These are phyloP conservation scores for Plenodomus tracheiphilus DNA, from an alignment of 2,329 filamentous ascomycete genomes.

Conservation along the genomic window DNA sequence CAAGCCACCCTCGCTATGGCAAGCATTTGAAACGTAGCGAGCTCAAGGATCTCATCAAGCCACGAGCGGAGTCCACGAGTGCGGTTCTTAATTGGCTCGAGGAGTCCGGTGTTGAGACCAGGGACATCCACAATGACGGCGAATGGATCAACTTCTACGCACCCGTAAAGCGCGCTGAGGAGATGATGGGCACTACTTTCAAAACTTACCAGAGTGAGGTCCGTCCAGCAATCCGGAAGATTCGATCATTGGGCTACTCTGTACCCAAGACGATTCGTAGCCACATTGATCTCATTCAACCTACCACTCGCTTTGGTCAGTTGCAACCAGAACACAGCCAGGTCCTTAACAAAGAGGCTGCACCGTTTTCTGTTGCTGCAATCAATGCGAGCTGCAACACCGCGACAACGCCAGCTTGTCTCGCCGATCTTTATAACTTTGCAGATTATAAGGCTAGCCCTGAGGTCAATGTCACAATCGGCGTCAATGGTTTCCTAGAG, in stretches of 20 bases:
- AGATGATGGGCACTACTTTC: slow-evolving; percentile 62
- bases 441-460: slow-evolving; percentile 46
- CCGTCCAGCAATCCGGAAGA: slow-evolving; percentile 48
- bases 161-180: slow-evolving; percentile 56
- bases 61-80: slow-evolving; percentile 52
- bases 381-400: slow-evolving; percentile 47
- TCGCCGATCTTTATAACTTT: slow-evolving; percentile 53
- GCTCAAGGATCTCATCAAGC: slow-evolving; percentile 58
- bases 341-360: slow-evolving; percentile 33
- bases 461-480: slow-evolving; percentile 44
- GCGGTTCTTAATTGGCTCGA: slow-evolving; percentile 61
- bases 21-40: slow-evolving; percentile 65
- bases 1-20: slow-evolving; percentile 62
- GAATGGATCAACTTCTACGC: slow-evolving; percentile 66
- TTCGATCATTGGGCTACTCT: slow-evolving; percentile 64
- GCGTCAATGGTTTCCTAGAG: slow-evolving; percentile 53
- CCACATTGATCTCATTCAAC: slow-evolving; percentile 66
- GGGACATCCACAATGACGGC: slow-evolving; percentile 54
- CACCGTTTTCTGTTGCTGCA: slow-evolving; percentile 22
- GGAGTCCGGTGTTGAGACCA: slow-evolving; percentile 51
- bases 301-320: slow-evolving; percentile 65
- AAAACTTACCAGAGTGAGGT: slow-evolving; percentile 57
- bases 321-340: slow-evolving; percentile 49
- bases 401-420: slow-evolving; percentile 52
- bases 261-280: slow-evolving; percentile 59